Base-by-base conservation (phyloP, 2,329 filamentous ascomycete genomes). In the Cryphonectria naterciae region DNA sequence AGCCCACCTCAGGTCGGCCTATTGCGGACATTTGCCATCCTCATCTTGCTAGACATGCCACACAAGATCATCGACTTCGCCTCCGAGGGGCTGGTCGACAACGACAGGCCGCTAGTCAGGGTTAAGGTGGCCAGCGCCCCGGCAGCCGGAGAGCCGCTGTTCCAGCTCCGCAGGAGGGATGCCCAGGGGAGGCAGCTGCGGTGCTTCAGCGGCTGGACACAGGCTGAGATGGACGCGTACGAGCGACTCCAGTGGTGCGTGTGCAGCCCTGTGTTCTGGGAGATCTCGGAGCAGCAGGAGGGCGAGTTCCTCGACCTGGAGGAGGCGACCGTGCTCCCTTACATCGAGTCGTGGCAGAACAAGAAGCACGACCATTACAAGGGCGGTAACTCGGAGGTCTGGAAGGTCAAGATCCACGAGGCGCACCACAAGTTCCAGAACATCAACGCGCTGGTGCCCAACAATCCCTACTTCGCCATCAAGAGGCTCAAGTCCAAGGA, bases 321-420 rank as follows among this genome's bases (percentile, higher is more conserved):
- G 37, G 72, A 73, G 37, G 67, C 68, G 61, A 67, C 28, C 11
- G 68, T 73, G 37, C 67, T 73, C 2, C 72, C 72, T 22, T 73
- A 68, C n/a, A 68, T 69, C 17, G 70, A 73, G 25, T 67, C 69
- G 1, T 72, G 69, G 68, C 63, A 73, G 61, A 68, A 70, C 62
- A 63, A 70, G 49, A 68, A 70, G 19, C 64, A 68, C 37, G 71
- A 73, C 61, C 72, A 73, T 49, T 72, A 69, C 68, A 71, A 71
- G 56, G 72, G 72, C 60, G 72, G 72, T 67, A 73, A 72, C 61
- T 73, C 72, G 1, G 72, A 73, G 19, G 72, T 73, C 28, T 73
- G 70, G 68, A 71, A 71, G 62, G 72, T 73, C 62, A 72, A 72
- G 39, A 71, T 73, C 32, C 70, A 72, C 62, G 69, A 69, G n/a